phyloP scores from a whole-genome alignment of 495 filamentous ascomycete genomes.

The Penicillium samsonianum region DNA sequence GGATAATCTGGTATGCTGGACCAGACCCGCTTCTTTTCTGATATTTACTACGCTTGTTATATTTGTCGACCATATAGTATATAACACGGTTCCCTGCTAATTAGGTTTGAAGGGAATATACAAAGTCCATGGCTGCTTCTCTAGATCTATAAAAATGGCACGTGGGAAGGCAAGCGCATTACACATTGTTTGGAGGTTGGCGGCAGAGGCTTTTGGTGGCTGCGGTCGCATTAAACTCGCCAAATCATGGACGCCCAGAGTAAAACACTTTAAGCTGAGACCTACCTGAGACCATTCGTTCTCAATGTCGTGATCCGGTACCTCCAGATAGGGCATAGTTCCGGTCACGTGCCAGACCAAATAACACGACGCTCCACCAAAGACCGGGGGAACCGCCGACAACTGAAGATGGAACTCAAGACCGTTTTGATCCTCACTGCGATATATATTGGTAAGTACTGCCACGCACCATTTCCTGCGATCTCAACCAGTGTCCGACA shows the following conservation, averaged over 20 bases:
- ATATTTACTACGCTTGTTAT: not conserved
- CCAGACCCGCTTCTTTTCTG: slow-evolving; percentile 15
- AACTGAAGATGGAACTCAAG: slow-evolving; percentile 24
- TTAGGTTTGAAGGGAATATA: not conserved
- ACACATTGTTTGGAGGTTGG: not conserved
- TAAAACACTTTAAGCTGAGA: not conserved
- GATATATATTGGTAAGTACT: slow-evolving; percentile 25
- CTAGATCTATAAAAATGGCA: not conserved
- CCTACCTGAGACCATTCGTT: not conserved
- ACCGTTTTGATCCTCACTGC: slow-evolving; percentile 26
- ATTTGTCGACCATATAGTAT: not conserved
- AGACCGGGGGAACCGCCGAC: not conserved
- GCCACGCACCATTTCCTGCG: too few relatives aligned
- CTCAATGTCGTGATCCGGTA: slow-evolving; percentile 4
- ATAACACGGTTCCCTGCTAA: not conserved
- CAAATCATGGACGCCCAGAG: not conserved
- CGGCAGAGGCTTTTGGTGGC: not conserved
- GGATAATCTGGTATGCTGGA: slow-evolving; percentile 1
- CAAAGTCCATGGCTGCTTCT: not conserved
- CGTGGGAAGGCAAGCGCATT: not conserved
- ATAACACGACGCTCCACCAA: slow-evolving; percentile 7
- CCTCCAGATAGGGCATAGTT: slow-evolving; percentile 8
- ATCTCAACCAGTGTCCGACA: not conserved
- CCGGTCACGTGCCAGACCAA: slow-evolving; percentile 1
- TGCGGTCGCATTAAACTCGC: not conserved